Conservation (phyloP, 441 rosid species). For the Aquilaria agallochum region DNA sequence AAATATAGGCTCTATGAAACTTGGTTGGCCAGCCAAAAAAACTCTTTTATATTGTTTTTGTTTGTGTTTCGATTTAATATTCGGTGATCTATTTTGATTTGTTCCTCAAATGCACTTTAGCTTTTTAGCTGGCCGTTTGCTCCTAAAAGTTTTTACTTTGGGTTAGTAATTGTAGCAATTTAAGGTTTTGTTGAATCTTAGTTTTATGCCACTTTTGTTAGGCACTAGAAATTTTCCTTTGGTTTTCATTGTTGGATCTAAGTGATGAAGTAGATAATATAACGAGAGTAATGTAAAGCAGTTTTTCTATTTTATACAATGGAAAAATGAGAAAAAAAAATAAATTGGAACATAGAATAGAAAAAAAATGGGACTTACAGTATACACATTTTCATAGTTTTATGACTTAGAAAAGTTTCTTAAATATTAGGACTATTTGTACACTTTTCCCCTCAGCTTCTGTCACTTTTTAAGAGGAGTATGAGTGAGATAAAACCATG, state of each 20-base stretch:
- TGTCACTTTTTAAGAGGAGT: too few relatives aligned
- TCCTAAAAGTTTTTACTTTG: neutral
- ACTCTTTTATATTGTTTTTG: conserved; percentile 4
- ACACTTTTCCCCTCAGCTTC: too few relatives aligned
- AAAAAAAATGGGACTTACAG: too few relatives aligned
- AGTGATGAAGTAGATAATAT: too few relatives aligned
- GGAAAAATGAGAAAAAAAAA: too few relatives aligned
- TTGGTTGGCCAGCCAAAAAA: conserved; percentile 41
- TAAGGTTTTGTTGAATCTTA: neutral
- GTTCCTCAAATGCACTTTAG: neutral
- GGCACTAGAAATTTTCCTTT: neutral
- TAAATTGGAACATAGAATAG: too few relatives aligned
- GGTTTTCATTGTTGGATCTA: neutral
- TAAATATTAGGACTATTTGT: too few relatives aligned
- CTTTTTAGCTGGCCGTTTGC: neutral
- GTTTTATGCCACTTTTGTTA: neutral
- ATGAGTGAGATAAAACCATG: too few relatives aligned
- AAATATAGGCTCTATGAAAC: conserved; percentile 76
- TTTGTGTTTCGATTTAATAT: conserved; percentile 4
- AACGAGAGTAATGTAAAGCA: too few relatives aligned
- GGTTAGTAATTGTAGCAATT: neutral
- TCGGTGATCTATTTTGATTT: conserved; percentile 2
- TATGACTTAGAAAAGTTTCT: too few relatives aligned
- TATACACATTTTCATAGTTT: too few relatives aligned
- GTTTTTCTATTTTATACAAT: neutral